Percentiles rank a stretch among this genome's conserved stretches.
Conservation (phyloP, 2,329 filamentous ascomycete genomes). For the Cercospora beticola region DNA sequence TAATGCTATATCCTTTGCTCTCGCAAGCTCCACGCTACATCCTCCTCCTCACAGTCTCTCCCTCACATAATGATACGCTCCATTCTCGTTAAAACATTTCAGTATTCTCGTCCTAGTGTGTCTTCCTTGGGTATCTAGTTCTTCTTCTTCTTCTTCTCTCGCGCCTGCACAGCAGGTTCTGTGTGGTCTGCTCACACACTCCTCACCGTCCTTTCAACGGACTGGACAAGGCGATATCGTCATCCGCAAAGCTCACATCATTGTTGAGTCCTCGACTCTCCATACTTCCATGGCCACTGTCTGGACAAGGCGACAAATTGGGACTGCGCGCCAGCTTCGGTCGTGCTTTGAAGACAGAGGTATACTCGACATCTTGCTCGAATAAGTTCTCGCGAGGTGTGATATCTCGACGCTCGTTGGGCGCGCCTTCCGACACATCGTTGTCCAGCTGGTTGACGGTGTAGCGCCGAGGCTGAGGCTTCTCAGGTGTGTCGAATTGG, state of each 20-base stretch:
- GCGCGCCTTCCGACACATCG: neutral
- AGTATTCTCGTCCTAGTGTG: neutral
- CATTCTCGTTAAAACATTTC: slow-evolving; percentile 1
- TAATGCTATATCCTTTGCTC: neutral
- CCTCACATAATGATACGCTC: neutral
- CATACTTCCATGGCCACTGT: slow-evolving; percentile 11
- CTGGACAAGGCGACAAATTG: slow-evolving; percentile 17
- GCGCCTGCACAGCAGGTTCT: neutral
- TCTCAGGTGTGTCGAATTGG: slow-evolving; percentile 56
- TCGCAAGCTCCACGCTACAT: neutral
- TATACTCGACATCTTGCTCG: slow-evolving; percentile 69
- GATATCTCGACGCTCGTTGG: slow-evolving; percentile 36
- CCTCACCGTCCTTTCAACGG: slow-evolving; percentile 13
- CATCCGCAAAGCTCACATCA: slow-evolving; percentile 9
- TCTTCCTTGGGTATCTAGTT: neutral
- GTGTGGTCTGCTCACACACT: neutral
- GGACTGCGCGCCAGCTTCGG: slow-evolving; percentile 80
- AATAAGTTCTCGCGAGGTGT: slow-evolving; percentile 69
- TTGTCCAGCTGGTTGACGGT: slow-evolving; percentile 17
- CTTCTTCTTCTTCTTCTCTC: neutral
- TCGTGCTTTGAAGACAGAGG: slow-evolving; percentile 79
- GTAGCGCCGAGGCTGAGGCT: slow-evolving; percentile 24
- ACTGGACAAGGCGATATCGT: slow-evolving; percentile 12
- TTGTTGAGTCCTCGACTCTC: neutral
- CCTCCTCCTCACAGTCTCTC: neutral